Base-by-base conservation (phyloP, 208 protist genomes). In the Crithidia fasciculata region DNA sequence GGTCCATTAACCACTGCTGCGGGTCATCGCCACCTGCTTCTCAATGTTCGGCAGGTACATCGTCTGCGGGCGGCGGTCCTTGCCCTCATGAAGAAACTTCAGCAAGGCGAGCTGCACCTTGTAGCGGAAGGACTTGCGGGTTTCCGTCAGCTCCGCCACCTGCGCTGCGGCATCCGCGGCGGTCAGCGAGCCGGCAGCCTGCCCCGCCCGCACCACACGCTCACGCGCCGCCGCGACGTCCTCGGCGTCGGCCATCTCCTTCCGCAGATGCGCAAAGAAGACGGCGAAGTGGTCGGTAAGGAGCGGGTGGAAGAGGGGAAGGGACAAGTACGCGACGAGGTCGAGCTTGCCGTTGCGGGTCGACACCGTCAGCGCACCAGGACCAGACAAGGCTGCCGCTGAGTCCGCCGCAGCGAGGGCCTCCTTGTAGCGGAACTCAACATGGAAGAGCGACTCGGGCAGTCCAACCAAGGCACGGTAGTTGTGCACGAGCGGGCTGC, bases 81-180 rank as follows among this genome's bases (percentile, higher is more conserved):
- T 97, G 43, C 73, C 77, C 43, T 95, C 87, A 65, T 97, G 93
- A 41, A 97, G 67, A 69, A 94, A 97, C 55, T 87, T 84, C 58
- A 97, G 76, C 49, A 97, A 76, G 53, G 89, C 87, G 12, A 94
- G 83, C 74, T 97, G 86, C 36, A 96, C 72, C 61, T 87, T 69
- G 57, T 88, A 86, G 45, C 80, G 78, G 44, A 95, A 91, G 10
- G 47, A 60, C 53, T 69, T 81, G 62, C 74, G 54, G 3, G 72
- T 52, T 3, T 74, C 60, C 9, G 89, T 88, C 39, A 97, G 71
- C 64, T 76, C 78, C 13, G 80, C 64, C 53, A 89, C 58, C 67
- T 87, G 86, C 36, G 41, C 37, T 0, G 79, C 79, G 3, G 76
- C 71, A 12, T 82, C 79, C 37, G 86, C 79, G 0, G 71, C 50